These are phyloP conservation scores for Boletus rufocinnamomeus DNA, from an alignment of 768 basidiomycete genomes.

Conservation along the genomic window DNA sequence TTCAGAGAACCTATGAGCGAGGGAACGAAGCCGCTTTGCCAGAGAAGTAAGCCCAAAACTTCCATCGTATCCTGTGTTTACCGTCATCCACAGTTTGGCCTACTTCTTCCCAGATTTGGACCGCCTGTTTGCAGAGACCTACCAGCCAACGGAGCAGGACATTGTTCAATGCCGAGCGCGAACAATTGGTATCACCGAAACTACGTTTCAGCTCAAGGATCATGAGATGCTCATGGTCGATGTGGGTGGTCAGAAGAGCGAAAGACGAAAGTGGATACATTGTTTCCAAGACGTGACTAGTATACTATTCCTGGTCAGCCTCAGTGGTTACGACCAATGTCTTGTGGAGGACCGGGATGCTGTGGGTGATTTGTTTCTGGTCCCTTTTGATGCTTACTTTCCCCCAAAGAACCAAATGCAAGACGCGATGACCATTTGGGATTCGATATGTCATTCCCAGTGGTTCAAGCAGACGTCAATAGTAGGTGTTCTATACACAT, in stretches of 20 bases:
- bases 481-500: conserved; percentile 45
- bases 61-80: not conserved
- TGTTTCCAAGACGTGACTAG: conserved; percentile 95
- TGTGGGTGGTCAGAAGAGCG: conserved; percentile 92
- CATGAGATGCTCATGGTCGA: conserved; percentile 93
- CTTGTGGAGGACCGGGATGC: conserved; percentile 91
- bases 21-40: conserved; percentile 92
- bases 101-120: conserved; percentile 84
- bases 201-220: conserved; percentile 74
- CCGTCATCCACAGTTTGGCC: conserved; percentile 44
- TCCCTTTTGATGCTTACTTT: conserved; percentile 1
- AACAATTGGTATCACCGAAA: conserved; percentile 91
- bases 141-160: conserved; percentile 80
- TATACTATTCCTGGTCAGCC: conserved; percentile 86
- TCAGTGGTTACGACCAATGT: conserved; percentile 94
- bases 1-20: conserved; percentile 74
- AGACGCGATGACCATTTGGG: conserved; percentile 98
- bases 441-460: conserved; percentile 96
- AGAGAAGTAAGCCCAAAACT: conserved; percentile 66
- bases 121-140: conserved; percentile 73
- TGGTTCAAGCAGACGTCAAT: conserved; percentile 97
- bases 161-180: conserved; percentile 85
- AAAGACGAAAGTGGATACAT: conserved; percentile 92
- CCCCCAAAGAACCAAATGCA: conserved; percentile 89
- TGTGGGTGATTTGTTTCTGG: conserved; percentile 45